These are phyloP conservation scores for Carpinus viminea DNA, from an alignment of 306 rosid genomes.

Conservation along the genomic window DNA sequence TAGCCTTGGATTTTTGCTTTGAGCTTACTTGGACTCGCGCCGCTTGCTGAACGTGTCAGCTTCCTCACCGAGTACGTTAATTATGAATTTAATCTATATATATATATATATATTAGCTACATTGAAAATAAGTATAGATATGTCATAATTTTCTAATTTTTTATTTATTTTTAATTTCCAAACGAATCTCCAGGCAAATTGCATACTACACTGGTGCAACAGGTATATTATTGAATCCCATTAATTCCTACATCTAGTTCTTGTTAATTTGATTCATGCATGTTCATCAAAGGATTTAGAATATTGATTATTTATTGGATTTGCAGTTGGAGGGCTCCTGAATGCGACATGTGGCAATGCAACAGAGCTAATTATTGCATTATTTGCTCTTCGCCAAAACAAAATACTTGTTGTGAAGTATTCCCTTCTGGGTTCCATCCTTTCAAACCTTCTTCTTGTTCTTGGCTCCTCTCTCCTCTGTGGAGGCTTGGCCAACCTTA, in stretches of 20 bases:
- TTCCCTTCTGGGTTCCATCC: slow-evolving; percentile 61
- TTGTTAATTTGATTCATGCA: not conserved
- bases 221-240: slow-evolving; percentile 41
- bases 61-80: slow-evolving; percentile 84
- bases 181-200: slow-evolving; percentile 56
- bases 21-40: slow-evolving; percentile 87
- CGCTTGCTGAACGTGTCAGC: slow-evolving; percentile 94
- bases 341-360: slow-evolving; percentile 69
- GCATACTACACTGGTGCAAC: slow-evolving; percentile 89
- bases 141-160: not conserved
- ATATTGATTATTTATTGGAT: not conserved
- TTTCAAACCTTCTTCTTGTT: slow-evolving; percentile 63
- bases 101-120: not conserved
- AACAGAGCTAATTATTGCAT: slow-evolving; percentile 55
- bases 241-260: not conserved
- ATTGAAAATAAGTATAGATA: not conserved
- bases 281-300: not conserved
- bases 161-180: not conserved
- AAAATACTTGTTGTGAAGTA: slow-evolving; percentile 59
- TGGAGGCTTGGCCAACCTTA: slow-evolving; percentile 49
- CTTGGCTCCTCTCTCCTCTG: slow-evolving; percentile 59
- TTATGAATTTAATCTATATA: not conserved
- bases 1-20: slow-evolving; percentile 90
- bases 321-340: slow-evolving; percentile 61
- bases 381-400: slow-evolving; percentile 41